A percentile compares a stretch with the other conserved stretches of the same genome.
phyloP scores from a whole-genome alignment of 495 filamentous ascomycete species.

The Penicillium psychrofluorescens region DNA sequence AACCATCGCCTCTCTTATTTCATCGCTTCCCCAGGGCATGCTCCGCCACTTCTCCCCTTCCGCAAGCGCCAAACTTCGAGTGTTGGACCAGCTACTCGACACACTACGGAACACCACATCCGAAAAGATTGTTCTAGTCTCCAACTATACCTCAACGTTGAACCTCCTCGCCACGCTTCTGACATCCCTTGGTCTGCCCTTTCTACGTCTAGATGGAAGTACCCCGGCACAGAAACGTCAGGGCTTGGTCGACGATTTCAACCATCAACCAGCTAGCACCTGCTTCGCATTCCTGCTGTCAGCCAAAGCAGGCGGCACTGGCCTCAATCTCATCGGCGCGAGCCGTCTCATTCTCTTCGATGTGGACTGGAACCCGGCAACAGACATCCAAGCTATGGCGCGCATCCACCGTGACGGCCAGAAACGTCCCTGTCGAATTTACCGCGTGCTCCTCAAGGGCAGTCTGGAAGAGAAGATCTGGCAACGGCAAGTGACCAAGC shows the following conservation, averaged over 20 bases:
- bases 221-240: conserved; percentile 66
- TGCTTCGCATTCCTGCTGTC: conserved; percentile 75
- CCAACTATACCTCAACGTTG: conserved; percentile 75
- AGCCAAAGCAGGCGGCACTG: conserved; percentile 68
- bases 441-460: conserved; percentile 64
- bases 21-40: conserved; percentile 50
- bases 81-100: conserved; percentile 62
- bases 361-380: conserved; percentile 79
- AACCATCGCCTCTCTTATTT: conserved; percentile 44
- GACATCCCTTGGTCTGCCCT: conserved; percentile 53
- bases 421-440: conserved; percentile 63
- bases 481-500: conserved; percentile 73
- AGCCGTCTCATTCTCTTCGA: conserved; percentile 73
- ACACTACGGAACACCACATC: conserved; percentile 50
- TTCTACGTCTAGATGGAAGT: conserved; percentile 66
- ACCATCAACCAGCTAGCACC: conserved; percentile 44
- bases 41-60: conserved; percentile 50
- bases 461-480: conserved; percentile 79
- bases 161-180: conserved; percentile 62
- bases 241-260: conserved; percentile 71
- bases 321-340: conserved; percentile 73
- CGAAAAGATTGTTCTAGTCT: conserved; percentile 76
- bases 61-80: conserved; percentile 63
- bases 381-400: conserved; percentile 80
- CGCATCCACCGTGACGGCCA: conserved; percentile 77